Base-by-base conservation (phyloP, 192 early-diverging fungal genomes). In the Backusella westeae region DNA sequence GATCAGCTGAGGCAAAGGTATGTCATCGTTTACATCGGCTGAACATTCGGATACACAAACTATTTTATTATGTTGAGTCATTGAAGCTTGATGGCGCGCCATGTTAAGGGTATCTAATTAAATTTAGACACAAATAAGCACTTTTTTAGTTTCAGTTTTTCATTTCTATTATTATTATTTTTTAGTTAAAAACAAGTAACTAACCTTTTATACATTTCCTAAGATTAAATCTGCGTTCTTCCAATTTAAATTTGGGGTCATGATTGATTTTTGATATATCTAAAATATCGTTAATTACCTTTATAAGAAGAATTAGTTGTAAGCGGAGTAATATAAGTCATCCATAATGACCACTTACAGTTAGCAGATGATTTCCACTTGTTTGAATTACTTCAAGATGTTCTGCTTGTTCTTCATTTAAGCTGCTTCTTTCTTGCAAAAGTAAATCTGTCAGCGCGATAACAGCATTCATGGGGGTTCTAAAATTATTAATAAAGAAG, bases 391-490 rank as follows among this genome's bases (percentile, higher is more conserved):
- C 87, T 77, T 88, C 87, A 36, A 88, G 75, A 59, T 85, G 84
- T 32, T 84, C 79, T 15, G 78, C 79, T 53, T 88, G 87, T 69
- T 88, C 87, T 6, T 81, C 82, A 32, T 82, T 81, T n/a, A 88
- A 74, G 2, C 80, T 80, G 0, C 42, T 75, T 29, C 83, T 82
- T 71, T 88, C 87, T 67, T 77, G 78, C 34, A 88, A 69, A 29
- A 88, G 78, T 34, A 88, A 77, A 71, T 88, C 85, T 0, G 87
- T 88, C 38, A 88, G 74, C 4, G 85, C 87, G 34, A 88, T 85
- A 35, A 88, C 87, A 6, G 87, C 87, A 77, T 86, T 86, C 87
- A 88, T 88, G 6, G 87, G 87, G n/a, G 85, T 88, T 71, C 86
- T 85, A 77, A 34, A 21, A 15, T 32, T 38, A 15, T 67, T 34